Evolutionary conservation across 805 yeast genomes (phyloP), one percentile per base, ranked within the genome.

Genomic region (Diddensiella transvaalensis): DNA sequence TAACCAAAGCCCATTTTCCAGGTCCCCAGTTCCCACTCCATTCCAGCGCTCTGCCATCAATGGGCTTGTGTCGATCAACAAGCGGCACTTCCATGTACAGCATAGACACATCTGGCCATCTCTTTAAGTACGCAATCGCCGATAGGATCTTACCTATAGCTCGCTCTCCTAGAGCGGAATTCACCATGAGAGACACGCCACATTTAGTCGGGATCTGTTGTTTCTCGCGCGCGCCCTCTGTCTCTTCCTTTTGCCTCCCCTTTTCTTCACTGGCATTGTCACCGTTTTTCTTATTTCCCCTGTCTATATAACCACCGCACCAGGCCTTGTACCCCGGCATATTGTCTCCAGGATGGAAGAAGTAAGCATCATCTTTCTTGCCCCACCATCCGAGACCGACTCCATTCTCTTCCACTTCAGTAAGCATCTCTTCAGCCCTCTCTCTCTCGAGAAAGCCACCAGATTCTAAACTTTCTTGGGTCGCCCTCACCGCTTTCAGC

Each of bases 81-180:
- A 26, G 32, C 32, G 32, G 32, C 32, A 26, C 32, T 26, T 26
- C 32, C 32, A 26, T 26, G 32, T 26, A 26, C 32, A 26, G 32
- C 32, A 13, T 26, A 13, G 32, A 26, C 32, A 26, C 32, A 26
- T 26, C 32, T 26, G 32, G 32, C 32, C 32, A 26, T 26, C 32
- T 13, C 32, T 26, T 26, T 13, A 26, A 26, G 32, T 26, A 26
- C 32, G 32, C 32, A 26, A 26, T 26, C 11, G 32, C 32, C 32
- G 13, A 8, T 26, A 26, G 32, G 32, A 26, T 8, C 32, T 26
- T 26, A 13, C 32, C 32, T 26, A 26, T 26, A 8, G 32, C 32
- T 26, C 32, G 32, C 32, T 26, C 32, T 26, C 32, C 32, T 26
- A 26, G 8, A 26, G 32, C 32, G 13, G 32, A 26, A 26, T 26